Base-by-base conservation (phyloP, 805 yeast species). In the Wickerhamomyces hampshirensis region DNA sequence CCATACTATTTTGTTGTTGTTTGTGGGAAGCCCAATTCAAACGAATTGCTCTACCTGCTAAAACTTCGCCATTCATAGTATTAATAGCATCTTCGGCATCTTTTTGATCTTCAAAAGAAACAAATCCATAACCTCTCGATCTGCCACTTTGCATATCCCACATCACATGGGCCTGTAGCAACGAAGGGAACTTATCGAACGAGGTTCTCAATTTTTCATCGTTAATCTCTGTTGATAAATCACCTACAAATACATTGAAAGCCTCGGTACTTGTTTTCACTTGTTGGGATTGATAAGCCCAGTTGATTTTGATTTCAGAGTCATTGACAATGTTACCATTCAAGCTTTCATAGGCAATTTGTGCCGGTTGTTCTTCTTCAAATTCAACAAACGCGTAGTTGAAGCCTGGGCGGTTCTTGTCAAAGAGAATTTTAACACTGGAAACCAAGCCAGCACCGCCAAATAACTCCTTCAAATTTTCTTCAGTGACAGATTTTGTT, bases 121-220 rank as follows among this genome's bases (percentile, higher is more conserved):
- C 93, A 59, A 88, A 87, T 3, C 96, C 96, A 55, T 87, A 87
- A 26, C 96, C 95, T 62, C 96, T 71, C 3, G 95, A 85, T 55
- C 95, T 71, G 29, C 94, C 93, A 18, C 93, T 82, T 58, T 84
- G 89, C 94, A 86, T 85, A 58, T 88, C 96, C 96, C 96, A 87
- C 96, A 87, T 88, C 23, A 87, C 96, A 49, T 87, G 88, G 10
- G 95, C 96, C 58, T 84, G 93, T 31, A 75, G 64, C 50, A 84
- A 65, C 1, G 87, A 72, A 13, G 68, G 65, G 57, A 73, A 83
- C 38, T 66, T 64, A 5, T 65, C 48, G 54, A 87, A 87, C 10
- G 82, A 68, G 30, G 59, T 62, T 34, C 67, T 67, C 43, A 87
- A 69, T 13, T 75, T 55, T 46, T 83, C 94, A 60, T 88, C 96